Conservation (phyloP, 371 early-diverging fungal genomes). For the Mycotypha africana region DNA sequence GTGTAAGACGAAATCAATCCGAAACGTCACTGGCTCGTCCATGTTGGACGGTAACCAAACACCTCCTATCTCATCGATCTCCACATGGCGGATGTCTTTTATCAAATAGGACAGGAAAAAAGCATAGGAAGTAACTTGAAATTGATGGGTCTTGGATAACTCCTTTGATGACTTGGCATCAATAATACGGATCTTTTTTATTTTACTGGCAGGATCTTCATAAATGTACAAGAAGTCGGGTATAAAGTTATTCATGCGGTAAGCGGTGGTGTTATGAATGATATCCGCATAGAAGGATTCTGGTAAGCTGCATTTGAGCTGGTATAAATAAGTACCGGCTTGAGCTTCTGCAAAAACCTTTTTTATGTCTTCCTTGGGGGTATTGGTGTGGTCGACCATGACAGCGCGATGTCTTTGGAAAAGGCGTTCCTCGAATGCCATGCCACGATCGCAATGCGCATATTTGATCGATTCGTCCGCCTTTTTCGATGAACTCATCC, state of each 20-base stretch:
- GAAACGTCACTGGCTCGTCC: slow-evolving; percentile 29
- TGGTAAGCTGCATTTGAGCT: slow-evolving; percentile 34
- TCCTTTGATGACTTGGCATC: slow-evolving; percentile 47
- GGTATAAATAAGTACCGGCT: slow-evolving; percentile 37
- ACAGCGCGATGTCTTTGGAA: slow-evolving; percentile 13
- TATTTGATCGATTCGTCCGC: not conserved
- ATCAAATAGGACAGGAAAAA: slow-evolving; percentile 38
- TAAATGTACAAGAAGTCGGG: slow-evolving; percentile 47
- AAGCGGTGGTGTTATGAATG: slow-evolving; percentile 14
- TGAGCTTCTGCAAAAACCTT: slow-evolving; percentile 27
- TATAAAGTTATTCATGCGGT: slow-evolving; percentile 34
- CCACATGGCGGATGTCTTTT: slow-evolving; percentile 32
- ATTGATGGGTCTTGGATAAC: slow-evolving; percentile 42
- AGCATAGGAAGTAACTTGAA: slow-evolving; percentile 51
- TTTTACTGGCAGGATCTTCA: slow-evolving; percentile 21
- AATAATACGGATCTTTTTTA: slow-evolving; percentile 34
- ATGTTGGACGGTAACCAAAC: slow-evolving; percentile 37
- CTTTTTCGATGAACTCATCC: too few relatives aligned
- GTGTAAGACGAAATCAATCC: slow-evolving; percentile 37
- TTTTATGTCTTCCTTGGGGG: slow-evolving; percentile 19
- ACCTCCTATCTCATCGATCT: slow-evolving; percentile 37
- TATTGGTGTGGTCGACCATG: slow-evolving; percentile 29
- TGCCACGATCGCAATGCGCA: slow-evolving; percentile 19
- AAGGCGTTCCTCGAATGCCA: slow-evolving; percentile 22
- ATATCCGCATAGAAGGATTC: slow-evolving; percentile 29